phyloP scores from a whole-genome alignment of 805 yeast species.

The Pichia insulana region DNA sequence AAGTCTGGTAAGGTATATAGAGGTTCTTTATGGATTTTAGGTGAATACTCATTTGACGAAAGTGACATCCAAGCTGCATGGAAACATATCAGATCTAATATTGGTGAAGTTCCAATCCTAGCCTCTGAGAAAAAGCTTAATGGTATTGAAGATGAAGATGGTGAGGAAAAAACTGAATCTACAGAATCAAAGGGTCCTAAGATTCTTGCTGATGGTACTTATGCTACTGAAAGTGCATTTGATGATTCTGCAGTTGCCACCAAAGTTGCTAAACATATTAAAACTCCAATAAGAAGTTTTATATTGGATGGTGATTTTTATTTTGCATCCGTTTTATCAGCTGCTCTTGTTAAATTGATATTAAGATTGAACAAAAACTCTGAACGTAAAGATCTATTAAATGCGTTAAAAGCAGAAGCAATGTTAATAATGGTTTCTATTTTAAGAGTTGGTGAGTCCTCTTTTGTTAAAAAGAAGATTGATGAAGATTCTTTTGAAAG shows the following conservation, averaged over 20 bases:
- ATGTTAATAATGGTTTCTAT: slow-evolving; percentile 86
- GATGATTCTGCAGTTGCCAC: slow-evolving; percentile 34
- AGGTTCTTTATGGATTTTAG: slow-evolving; percentile 91
- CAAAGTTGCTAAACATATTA: slow-evolving; percentile 27
- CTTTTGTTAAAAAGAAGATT: slow-evolving; percentile 59
- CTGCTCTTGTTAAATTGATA: slow-evolving; percentile 82
- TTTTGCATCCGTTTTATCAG: slow-evolving; percentile 78
- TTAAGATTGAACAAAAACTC: slow-evolving; percentile 60
- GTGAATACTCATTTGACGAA: slow-evolving; percentile 77
- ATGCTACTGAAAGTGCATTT: slow-evolving; percentile 87
- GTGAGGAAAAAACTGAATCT: slow-evolving; percentile 11
- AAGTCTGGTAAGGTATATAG: slow-evolving; percentile 87
- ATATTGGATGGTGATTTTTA: slow-evolving; percentile 85
- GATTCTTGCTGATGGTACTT: slow-evolving; percentile 96
- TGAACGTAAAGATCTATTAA: slow-evolving; percentile 43
- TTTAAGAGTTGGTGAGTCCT: slow-evolving; percentile 76
- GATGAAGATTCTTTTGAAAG: slow-evolving; percentile 98
- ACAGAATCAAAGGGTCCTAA: slow-evolving; percentile 54
- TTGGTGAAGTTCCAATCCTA: slow-evolving; percentile 88
- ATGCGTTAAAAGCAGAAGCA: slow-evolving; percentile 92
- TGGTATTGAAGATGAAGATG: slow-evolving; percentile 13
- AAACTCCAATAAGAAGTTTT: slow-evolving; percentile 73
- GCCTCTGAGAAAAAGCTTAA: slow-evolving; percentile 52
- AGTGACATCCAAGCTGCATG: slow-evolving; percentile 72
- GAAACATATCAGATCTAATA: slow-evolving; percentile 71